These are phyloP conservation scores for Cyberlindnera nakhonratchasimensis DNA, from an alignment of 805 yeast species.

Conservation along the genomic window DNA sequence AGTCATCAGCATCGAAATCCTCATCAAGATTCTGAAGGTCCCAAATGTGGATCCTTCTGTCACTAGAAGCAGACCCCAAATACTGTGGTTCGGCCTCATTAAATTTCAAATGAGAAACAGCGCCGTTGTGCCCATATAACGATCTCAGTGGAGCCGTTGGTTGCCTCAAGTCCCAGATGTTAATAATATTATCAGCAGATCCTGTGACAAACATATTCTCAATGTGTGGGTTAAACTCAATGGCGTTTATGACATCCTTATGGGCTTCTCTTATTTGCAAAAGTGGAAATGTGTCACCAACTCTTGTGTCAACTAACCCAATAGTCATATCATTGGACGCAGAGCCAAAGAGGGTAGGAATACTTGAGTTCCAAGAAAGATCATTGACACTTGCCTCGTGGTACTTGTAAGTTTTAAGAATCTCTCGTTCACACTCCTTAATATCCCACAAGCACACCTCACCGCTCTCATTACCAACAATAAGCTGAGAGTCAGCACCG, in stretches of 20 bases:
- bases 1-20: conserved; percentile 50
- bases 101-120: conserved; percentile 56
- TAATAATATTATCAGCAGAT: conserved; percentile 70
- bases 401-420: conserved; percentile 28
- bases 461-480: conserved; percentile 65
- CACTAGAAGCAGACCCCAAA: conserved; percentile 59
- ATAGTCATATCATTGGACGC: conserved; percentile 66
- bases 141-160: conserved; percentile 55
- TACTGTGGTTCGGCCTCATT: conserved; percentile 44
- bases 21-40: conserved; percentile 59
- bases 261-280: conserved; percentile 48
- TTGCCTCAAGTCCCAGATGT: conserved; percentile 72
- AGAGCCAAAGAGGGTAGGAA: conserved; percentile 54
- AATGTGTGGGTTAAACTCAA: conserved; percentile 59
- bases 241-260: conserved; percentile 61
- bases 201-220: conserved; percentile 66
- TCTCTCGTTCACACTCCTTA: conserved; percentile 26
- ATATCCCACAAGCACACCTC: conserved; percentile 72
- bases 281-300: conserved; percentile 31
- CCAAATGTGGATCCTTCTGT: conserved; percentile 73
- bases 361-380: conserved; percentile 50
- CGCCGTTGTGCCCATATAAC: conserved; percentile 61
- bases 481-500: conserved; percentile 37
- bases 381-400: conserved; percentile 66
- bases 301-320: conserved; percentile 58